These are phyloP conservation scores for Hypoxylon sp. DNA, from an alignment of 2,329 filamentous ascomycete genomes.

Conservation along the genomic window DNA sequence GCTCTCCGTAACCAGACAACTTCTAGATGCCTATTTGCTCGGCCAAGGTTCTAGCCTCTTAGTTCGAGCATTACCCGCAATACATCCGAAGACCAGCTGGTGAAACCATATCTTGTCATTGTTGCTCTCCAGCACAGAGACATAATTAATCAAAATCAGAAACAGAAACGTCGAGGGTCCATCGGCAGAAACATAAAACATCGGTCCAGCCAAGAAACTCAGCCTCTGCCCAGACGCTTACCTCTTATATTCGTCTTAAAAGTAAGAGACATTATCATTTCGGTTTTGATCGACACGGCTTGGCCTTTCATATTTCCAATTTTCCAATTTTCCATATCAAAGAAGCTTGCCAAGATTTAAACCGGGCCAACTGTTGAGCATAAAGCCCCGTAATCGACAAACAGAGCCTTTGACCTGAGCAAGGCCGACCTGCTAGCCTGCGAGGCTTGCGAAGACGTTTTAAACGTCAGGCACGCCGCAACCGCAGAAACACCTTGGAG, in stretches of 20 bases:
- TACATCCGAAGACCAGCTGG: slow-evolving; percentile 16
- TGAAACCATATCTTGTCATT: slow-evolving; percentile 23
- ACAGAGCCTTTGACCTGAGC: slow-evolving; percentile 29
- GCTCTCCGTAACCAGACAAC: slow-evolving; percentile 7
- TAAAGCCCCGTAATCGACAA: slow-evolving; percentile 18
- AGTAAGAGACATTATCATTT: slow-evolving; percentile 9
- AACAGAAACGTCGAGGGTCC: slow-evolving; percentile 23
- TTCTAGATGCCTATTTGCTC: slow-evolving; percentile 10
- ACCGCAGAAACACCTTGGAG: slow-evolving; percentile 19
- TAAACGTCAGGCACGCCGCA: slow-evolving; percentile 31
- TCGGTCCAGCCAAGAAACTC: slow-evolving; percentile 26
- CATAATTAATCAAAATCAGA: no score
- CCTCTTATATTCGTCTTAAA: slow-evolving; percentile 24
- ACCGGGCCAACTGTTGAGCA: slow-evolving; percentile 30
- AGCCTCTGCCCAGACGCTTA: slow-evolving; percentile 28
- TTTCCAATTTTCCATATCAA: no score
- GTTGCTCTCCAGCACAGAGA: slow-evolving; percentile 14
- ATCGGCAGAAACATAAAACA: slow-evolving; percentile 8
- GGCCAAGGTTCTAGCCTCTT: slow-evolving; percentile 17
- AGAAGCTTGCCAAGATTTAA: slow-evolving; percentile 27
- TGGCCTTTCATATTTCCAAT: no score
- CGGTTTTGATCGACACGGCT: slow-evolving; percentile 17
- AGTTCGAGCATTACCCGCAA: slow-evolving; percentile 6
- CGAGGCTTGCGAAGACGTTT: slow-evolving; percentile 21
- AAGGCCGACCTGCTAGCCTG: no score